Evolutionary conservation across 768 basidiomycete species (phyloP).

Genomic region (Heimioporus sp.): DNA sequence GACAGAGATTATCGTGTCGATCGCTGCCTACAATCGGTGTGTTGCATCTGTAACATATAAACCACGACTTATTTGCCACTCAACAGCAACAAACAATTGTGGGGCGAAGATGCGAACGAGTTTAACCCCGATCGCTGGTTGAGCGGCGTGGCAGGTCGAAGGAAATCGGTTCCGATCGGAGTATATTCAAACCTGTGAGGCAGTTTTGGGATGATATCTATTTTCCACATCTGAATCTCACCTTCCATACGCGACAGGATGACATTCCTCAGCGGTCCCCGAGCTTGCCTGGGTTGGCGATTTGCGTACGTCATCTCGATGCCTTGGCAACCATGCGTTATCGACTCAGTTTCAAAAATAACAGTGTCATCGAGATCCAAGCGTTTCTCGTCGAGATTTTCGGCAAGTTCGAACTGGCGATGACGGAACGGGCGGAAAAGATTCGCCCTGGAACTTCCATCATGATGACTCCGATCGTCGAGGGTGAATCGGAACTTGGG

Average conservation of each 20-base stretch:
- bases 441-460: slow-evolving; percentile 29
- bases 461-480: slow-evolving; percentile 35
- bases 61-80: too few species aligned
- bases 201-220: too few species aligned
- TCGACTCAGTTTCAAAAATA: background rate
- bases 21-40: too few species aligned
- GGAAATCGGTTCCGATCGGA: slow-evolving; percentile 20
- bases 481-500: slow-evolving; percentile 30
- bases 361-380: slow-evolving; percentile 50
- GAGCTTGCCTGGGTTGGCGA: slow-evolving; percentile 30
- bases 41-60: too few species aligned
- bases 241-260: slow-evolving; percentile 23
- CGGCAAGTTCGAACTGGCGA: slow-evolving; percentile 49
- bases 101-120: slow-evolving; percentile 29
- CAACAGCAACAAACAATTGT: slow-evolving; percentile 23
- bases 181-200: slow-evolving; percentile 28
- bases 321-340: too few species aligned
- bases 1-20: too few species aligned
- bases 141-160: slow-evolving; percentile 9
- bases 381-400: slow-evolving; percentile 56
- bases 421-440: slow-evolving; percentile 26
- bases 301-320: slow-evolving; percentile 24
- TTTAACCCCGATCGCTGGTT: slow-evolving; percentile 31
- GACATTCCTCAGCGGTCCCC: slow-evolving; percentile 25
- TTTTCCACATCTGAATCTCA: too few species aligned